Evolutionary conservation across 1,139 yeast species (phyloP), one percentile per base, ranked within the genome.

Genomic region (Williopsis jadinii): DNA sequence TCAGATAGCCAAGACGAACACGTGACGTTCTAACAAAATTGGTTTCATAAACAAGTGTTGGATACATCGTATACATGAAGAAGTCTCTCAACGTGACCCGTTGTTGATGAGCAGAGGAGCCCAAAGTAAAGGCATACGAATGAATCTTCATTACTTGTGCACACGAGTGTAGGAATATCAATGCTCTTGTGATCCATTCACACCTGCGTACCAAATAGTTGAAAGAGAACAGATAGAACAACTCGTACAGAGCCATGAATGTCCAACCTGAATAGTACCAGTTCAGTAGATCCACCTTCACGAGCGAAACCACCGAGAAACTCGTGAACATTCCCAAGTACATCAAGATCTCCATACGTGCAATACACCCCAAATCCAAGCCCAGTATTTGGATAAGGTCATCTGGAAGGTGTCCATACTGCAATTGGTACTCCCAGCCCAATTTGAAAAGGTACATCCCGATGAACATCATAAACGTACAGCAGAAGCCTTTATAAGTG

Each of bases 91-190:
- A 48, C n/a, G 77, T 76, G 46, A 92, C 74, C 9, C 11, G 11
- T 35, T 83, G 76, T 62, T 47, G 29, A 77, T 60, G 26, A n/a
- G 38, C 15, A 42, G 88, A 65, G 59, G 88, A 86, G 0, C 97
- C 97, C 58, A 88, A 87, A 64, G 80, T 88, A 54, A 82, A 86
- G 1, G 84, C 85, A 58, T 80, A 90, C 2, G 96, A 86, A 60
- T 90, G 97, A 78, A 82, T 83, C 58, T 90, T 90, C 97, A 90
- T 90, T 48, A 90, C 61, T 50, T 87, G 66, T 5, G 90, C 97
- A 42, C 86, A 67, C n/a, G 86, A 76, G 59, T 90, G 97, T 43
- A 90, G 67, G 44, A 85, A 71, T 46, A 90, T 64, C 54, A 84
- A 90, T 31, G 88, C 88, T 54, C 80, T 79, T 5, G 32, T 14